phyloP scores from a whole-genome alignment of 257 asterid genomes.

The Nicotiana tabacum region DNA sequence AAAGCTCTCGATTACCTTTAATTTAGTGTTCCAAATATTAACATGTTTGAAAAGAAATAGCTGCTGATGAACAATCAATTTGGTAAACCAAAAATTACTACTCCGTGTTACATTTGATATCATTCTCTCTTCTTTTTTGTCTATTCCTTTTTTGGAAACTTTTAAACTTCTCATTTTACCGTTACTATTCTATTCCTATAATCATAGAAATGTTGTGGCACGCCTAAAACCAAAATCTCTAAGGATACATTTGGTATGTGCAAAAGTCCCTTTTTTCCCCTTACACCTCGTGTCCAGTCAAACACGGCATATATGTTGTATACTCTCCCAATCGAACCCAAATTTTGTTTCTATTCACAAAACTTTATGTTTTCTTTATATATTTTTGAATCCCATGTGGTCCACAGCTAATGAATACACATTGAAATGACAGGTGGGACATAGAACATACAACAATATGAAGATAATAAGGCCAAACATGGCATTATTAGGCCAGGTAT shows the following conservation, averaged over 20 bases:
- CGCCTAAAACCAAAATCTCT: neutral
- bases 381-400: neutral
- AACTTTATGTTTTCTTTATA: too few species aligned
- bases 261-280: neutral
- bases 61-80: neutral
- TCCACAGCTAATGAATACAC: neutral
- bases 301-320: neutral
- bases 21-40: too few species aligned
- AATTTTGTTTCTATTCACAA: neutral
- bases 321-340: neutral
- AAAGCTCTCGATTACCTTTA: too few species aligned
- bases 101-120: neutral
- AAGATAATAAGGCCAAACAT: conserved; percentile 90
- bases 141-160: too few species aligned
- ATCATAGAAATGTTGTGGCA: too few species aligned
- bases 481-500: conserved; percentile 81
- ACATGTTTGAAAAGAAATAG: neutral
- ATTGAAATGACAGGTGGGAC: conserved; percentile 55
- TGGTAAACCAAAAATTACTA: neutral
- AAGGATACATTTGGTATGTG: neutral
- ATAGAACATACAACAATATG: conserved; percentile 60
- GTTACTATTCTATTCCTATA: too few species aligned
- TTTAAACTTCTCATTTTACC: too few species aligned
- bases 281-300: too few species aligned
- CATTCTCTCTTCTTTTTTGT: neutral